Evolutionary conservation across 345 rosid genomes (phyloP).

Genomic region (Diplotaxis tenuifolia): DNA sequence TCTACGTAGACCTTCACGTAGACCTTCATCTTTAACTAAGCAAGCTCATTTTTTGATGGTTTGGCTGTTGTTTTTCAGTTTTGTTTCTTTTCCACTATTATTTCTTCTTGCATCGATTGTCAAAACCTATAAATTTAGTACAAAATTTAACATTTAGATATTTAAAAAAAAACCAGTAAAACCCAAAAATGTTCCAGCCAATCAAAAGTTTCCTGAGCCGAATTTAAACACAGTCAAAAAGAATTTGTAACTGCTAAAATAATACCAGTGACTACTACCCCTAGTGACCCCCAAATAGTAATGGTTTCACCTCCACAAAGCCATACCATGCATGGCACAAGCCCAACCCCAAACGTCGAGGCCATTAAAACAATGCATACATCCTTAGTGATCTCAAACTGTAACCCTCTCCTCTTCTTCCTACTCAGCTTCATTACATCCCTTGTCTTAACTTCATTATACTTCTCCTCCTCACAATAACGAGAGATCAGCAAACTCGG

Average conservation of each 20-base stretch:
- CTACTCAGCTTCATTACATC: not conserved
- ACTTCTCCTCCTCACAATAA: not conserved
- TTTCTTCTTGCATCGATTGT: not conserved
- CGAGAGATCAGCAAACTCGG: constrained; percentile 9
- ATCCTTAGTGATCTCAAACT: not conserved
- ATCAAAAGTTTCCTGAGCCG: not conserved
- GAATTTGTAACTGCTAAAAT: not conserved
- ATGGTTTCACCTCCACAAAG: not conserved
- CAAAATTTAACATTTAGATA: not conserved
- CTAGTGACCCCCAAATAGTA: not conserved
- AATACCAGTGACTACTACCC: not conserved
- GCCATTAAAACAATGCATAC: not conserved
- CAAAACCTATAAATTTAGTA: not conserved
- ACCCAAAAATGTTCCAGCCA: not conserved
- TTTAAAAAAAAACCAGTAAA: not conserved
- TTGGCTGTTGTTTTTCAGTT: not conserved
- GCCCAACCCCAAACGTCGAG: not conserved
- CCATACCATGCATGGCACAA: not conserved
- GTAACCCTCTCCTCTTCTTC: not conserved
- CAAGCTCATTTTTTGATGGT: not conserved
- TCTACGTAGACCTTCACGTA: too few relatives aligned
- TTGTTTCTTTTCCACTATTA: too few relatives aligned
- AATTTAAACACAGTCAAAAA: not conserved
- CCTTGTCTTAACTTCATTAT: not conserved
- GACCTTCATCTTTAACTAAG: too few relatives aligned